Evolutionary conservation across 306 rosid species (phyloP), one percentile per base, ranked within the genome.

Genomic region (Aeschynomene evenia): DNA sequence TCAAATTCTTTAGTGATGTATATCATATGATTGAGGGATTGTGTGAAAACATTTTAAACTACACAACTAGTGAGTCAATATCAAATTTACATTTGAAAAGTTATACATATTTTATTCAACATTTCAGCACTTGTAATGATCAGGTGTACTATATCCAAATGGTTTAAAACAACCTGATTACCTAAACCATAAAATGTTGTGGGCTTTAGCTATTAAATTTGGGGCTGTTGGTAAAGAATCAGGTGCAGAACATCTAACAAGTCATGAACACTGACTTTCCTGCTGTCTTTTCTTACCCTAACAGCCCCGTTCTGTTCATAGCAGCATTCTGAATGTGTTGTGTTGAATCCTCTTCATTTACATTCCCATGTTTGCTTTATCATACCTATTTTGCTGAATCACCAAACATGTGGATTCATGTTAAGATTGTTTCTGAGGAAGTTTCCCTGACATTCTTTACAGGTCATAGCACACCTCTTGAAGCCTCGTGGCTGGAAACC

Each of bases 401-500:
- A 65, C 31, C 18, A 37, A 39, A 40, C 51, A 4, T 78, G 23
- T 49, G 63, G 75, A 62, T 68, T 63, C 78, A 60, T 63, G 62
- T 60, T 39, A 6, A 34, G 4, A 36, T 34, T 42, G 53, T 60
- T 65, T 68, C 65, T 72, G 33, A 74, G 26, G 20, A 21, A 52
- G 57, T 79, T 73, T 71, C 68, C 59, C 59, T 72, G 37, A 49
- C 61, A 46, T 50, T 72, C 45, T 64, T 67, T 28, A 57, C 80
- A 95, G 99, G 96, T 95, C 16, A 86, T 89, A 73, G 95, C 95
- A 29, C 94, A 89, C 78, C 96, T 95, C 53, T 64, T 95, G 78
- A 95, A 95, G 85, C 99, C 99, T 45, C 97, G 99, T 70, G 99
- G 99, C 37, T 95, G 99, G 99, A 95, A 95, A 66, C 99, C 99